Evolutionary conservation across 2,329 filamentous ascomycete genomes (phyloP), one percentile per base, ranked within the genome.

Genomic region (Zymoseptoria crescenta): DNA sequence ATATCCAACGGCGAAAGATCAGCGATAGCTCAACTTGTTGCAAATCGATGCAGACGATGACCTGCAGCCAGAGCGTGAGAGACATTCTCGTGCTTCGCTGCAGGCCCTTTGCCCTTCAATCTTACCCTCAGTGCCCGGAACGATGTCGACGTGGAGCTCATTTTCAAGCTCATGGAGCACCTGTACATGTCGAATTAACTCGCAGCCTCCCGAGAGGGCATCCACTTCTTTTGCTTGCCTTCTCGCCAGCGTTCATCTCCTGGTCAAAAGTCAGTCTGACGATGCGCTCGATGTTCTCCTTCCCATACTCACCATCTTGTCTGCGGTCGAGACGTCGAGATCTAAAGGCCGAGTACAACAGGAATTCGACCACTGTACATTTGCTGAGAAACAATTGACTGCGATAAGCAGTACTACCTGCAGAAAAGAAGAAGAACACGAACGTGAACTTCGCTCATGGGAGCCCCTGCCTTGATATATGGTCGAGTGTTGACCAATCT

Each of bases 91-190:
- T 3, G 24, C 24, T 24, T 24, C 24, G 24, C 24, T 24, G 24
- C 24, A 24, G 24, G 24, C 24, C 24, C 4, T 24, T 4, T 24
- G 4, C 4, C 24, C 24, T 24, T 24, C 24, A 24, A 4, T 24
- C 24, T 24, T 24, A 24, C 24, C 24, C 24, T 84, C 81, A 3
- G 82, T 84, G 24, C 82, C 82, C 3, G 82, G 82, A 49, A 83
- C 71, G 58, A 84, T 79, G 62, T 81, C 78, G 30, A 75, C 75
- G 57, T 80, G 74, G 60, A 84, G 76, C 74, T 83, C 79, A 57
- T 75, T 64, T 68, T 81, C 80, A 61, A 82, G 72, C 59, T 77
- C 74, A 58, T 68, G 74, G 52, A 75, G 70, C 64, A 78, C 77
- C 75, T 78, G 62, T 49, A 61, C 16, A 50, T 21, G 50, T 54